Conservation (phyloP, 345 rosid genomes). For the Luvunga scandens region DNA sequence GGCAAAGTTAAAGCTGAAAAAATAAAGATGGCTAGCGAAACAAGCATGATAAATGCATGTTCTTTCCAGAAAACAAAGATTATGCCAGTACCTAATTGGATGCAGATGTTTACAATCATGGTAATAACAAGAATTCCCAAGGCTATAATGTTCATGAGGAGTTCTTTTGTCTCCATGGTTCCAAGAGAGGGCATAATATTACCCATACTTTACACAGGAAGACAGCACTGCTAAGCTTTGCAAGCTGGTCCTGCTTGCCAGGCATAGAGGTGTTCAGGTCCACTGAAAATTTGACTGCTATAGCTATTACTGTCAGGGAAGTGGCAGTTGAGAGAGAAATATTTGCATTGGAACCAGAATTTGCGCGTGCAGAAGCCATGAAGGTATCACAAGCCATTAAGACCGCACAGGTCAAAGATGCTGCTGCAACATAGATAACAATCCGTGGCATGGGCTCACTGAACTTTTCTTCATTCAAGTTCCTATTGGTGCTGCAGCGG, state of each 20-base stretch:
- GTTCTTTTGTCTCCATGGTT: constrained; percentile 57
- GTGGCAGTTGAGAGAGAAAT: constrained; percentile 73
- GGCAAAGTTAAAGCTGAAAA: constrained; percentile 62
- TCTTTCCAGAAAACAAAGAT: constrained; percentile 47
- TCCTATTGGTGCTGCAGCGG: constrained; percentile 67
- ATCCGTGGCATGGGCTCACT: constrained; percentile 77
- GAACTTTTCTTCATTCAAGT: constrained; percentile 53
- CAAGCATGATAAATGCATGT: constrained; percentile 54
- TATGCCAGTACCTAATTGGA: constrained; percentile 73
- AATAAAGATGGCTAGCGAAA: constrained; percentile 49
- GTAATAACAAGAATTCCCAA: constrained; percentile 70
- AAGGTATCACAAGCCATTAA: constrained; percentile 71
- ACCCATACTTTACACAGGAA: constrained; percentile 71
- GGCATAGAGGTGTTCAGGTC: constrained; percentile 95
- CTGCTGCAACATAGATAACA: constrained; percentile 79
- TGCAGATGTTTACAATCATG: constrained; percentile 60
- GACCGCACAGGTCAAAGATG: constrained; percentile 63
- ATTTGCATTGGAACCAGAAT: constrained; percentile 74
- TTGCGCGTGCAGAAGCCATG: constrained; percentile 54
- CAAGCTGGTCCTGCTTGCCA: constrained; percentile 68
- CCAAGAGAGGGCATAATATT: constrained; percentile 89
- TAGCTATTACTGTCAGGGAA: constrained; percentile 60
- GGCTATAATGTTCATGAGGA: constrained; percentile 55
- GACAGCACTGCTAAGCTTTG: constrained; percentile 77
- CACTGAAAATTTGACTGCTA: constrained; percentile 72